These are phyloP conservation scores for Penicillium alfredii DNA, from an alignment of 495 filamentous ascomycete genomes.

Conservation along the genomic window DNA sequence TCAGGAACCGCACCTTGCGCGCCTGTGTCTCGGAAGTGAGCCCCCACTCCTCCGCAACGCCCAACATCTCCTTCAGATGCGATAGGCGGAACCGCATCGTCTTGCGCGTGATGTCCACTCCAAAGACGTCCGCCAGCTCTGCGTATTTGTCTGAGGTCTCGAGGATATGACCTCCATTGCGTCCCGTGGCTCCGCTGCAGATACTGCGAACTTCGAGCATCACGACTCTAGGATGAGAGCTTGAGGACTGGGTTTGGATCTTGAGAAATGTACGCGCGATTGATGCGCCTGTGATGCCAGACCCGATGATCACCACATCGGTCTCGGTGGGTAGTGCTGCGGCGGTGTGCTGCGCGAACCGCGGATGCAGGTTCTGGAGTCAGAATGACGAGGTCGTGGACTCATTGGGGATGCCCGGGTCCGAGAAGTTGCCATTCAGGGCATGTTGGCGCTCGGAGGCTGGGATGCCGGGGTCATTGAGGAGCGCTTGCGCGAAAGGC, in stretches of 20 bases:
- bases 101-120: slow-evolving; percentile 22
- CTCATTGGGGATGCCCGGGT: slow-evolving; percentile 29
- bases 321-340: slow-evolving; percentile 48
- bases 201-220: slow-evolving; percentile 76
- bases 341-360: slow-evolving; percentile 57
- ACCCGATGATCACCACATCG: slow-evolving; percentile 67
- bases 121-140: slow-evolving; percentile 18
- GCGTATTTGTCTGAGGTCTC: slow-evolving; percentile 25
- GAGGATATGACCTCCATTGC: slow-evolving; percentile 43
- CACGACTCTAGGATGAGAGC: slow-evolving; percentile 41
- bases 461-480: slow-evolving; percentile 17
- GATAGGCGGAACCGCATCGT: slow-evolving; percentile 25
- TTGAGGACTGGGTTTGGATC: slow-evolving; percentile 22
- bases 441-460: slow-evolving; percentile 17
- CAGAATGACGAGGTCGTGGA: slow-evolving; percentile 68
- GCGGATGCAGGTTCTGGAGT: slow-evolving; percentile 50
- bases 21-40: slow-evolving; percentile 21
- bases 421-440: slow-evolving; percentile 20
- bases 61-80: slow-evolving; percentile 28
- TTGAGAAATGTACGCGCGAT: slow-evolving; percentile 49
- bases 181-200: slow-evolving; percentile 75
- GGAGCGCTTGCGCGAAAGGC: slow-evolving; percentile 18
- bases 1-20: slow-evolving; percentile 30
- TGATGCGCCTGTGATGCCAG: slow-evolving; percentile 64
- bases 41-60: slow-evolving; percentile 25